Evolutionary conservation across 139 green algal species (phyloP).

Genomic region (Chlorella sp.): DNA sequence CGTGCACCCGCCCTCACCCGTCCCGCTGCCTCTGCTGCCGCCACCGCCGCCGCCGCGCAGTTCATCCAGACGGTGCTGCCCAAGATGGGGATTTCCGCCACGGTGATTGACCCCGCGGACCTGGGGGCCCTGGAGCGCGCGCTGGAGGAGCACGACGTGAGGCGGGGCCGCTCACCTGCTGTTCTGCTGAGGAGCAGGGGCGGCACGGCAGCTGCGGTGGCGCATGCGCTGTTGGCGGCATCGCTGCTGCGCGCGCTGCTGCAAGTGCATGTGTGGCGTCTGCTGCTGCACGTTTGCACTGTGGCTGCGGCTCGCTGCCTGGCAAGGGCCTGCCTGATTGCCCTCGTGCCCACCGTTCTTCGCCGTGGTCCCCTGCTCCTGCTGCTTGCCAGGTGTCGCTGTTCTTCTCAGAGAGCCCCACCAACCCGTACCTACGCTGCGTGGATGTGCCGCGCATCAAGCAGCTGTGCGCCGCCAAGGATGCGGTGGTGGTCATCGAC

Average conservation of each 20-base stretch:
- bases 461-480: constrained; percentile 76
- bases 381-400: constrained; percentile 66
- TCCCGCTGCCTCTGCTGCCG: no score
- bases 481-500: constrained; percentile 92
- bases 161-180: neutral
- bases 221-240: no score
- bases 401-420: constrained; percentile 99
- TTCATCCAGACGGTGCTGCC: constrained; percentile 69
- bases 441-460: constrained; percentile 92
- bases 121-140: constrained; percentile 75
- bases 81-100: constrained; percentile 95
- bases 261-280: no score
- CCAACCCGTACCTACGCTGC: constrained; percentile 99
- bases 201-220: no score
- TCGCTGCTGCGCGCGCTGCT: no score
- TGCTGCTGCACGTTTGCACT: no score
- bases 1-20: no score
- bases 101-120: constrained; percentile 97
- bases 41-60: neutral
- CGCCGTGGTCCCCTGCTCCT: neutral
- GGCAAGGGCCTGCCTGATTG: no score
- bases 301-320: no score
- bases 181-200: no score
- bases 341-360: neutral
- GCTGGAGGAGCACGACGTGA: constrained; percentile 64